Base-by-base conservation (phyloP, 768 basidiomycete genomes). In the Auriscalpium orientale region DNA sequence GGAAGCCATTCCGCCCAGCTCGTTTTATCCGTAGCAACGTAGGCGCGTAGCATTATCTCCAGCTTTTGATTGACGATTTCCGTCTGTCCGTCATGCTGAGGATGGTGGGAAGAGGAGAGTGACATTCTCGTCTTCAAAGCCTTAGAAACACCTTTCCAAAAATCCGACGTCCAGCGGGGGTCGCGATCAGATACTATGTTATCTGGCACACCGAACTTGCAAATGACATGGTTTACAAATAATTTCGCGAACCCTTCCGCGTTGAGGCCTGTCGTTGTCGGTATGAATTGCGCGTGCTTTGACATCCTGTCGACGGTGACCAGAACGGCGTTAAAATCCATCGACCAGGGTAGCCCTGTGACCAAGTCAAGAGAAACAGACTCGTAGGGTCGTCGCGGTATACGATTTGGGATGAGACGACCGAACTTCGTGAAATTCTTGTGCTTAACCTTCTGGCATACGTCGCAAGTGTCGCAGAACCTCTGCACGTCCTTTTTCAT, bases 211-310 rank as follows among this genome's bases (percentile, higher is more conserved):
- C 53, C 53, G 36, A 53, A 58, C 1, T 38, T 16, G 22, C 43
- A 54, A 16, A 37, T 36, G 7, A 60, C 45, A 22, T 58, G 38
- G 8, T 45, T 44, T 4, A 59, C 51, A 38, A 59, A 59, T 5
- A 58, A 36, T n/a, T 12, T 12, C 10, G 57, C 58, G 37, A 59
- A 58, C 2, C 47, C 44, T 35, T 48, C 47, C 18, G 58, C 56
- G 5, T 11, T 28, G 0, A 59, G 16, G 0, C 21, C 56, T 4
- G 59, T 56, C 12, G 38, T 51, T 33, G 60, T 36, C 6, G 70
- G 63, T 28, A 70, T 61, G 56, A 71, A 70, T 40, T 66, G 62
- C 1, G 61, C 65, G 60, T 57, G 59, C 55, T 73, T 73, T 33
- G 68, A 67, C n/a, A 70, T 49, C 10, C 59, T 36, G 46, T 63